Evolutionary conservation across 208 protist genomes (phyloP), one percentile per base, ranked within the genome.

Genomic region (Crithidia brevicula): DNA sequence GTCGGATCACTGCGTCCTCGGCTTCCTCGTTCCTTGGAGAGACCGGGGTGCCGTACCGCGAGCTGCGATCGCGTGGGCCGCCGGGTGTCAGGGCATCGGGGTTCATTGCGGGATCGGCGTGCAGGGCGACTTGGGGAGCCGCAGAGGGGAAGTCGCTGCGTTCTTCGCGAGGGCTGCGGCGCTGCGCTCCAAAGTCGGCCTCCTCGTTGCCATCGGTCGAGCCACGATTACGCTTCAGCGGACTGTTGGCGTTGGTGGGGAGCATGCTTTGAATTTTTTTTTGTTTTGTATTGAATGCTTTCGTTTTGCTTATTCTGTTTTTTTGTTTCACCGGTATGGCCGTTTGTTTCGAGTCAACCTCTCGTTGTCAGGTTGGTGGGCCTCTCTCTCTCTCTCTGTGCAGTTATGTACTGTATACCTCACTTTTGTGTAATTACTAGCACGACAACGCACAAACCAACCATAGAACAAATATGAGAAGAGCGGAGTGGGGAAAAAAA

Each of bases 211-310:
- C 38, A 6, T 64, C 53, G 4, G 33, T 50, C 16, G 42, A 33
- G 36, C 54, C 70, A 27, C 70, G 42, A 46, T 57, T 64, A 25
- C 70, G 70, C 70, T 75, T 75, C 49, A 75, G 60, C 1, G 70
- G 70, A 34, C 70, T 69, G 16, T 57, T 69, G 5, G 31, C 23
- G 45, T 50, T 58, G 38, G 66, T 23, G 27, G 47, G 62, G 13
- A 57, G 6, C 70, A 75, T 75, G 1, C 0, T 42, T 10, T 47
- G 38, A 22, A 27, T 23, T n/a, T 62, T 34, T 50, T 50, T 20
- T 0, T 0, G 16, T 50, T 47, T 13, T 1, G 4, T 16, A 2
- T 20, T 47, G 5, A 47, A 47, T 47, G 42, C 42, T 47, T 20
- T 47, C 42, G n/a, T n/a, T n/a, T n/a, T n/a, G n/a, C n/a, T n/a